phyloP scores from a whole-genome alignment of 2,329 filamentous ascomycete genomes.

The Fusarium pseudoanthophilum region DNA sequence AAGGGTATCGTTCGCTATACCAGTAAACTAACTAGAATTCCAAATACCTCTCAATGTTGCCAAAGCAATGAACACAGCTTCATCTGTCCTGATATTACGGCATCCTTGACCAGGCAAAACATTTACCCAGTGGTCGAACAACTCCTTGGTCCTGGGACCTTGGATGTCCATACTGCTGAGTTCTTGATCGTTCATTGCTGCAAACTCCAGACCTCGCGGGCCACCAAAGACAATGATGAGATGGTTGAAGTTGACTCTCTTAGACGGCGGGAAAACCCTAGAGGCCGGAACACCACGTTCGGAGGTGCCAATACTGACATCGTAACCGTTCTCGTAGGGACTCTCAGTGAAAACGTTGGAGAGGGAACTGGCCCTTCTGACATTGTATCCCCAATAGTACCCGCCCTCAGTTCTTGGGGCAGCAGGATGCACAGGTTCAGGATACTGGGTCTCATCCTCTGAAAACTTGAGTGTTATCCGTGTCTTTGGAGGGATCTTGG shows the following conservation, averaged over 20 bases:
- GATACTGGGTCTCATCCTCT: slow-evolving; percentile 54
- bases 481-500: slow-evolving; percentile 74
- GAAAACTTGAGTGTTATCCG: slow-evolving; percentile 78
- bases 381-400: slow-evolving; percentile 87
- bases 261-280: slow-evolving; percentile 57
- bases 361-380: slow-evolving; percentile 73
- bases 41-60: slow-evolving; percentile 72
- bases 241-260: slow-evolving; percentile 69
- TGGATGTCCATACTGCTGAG: slow-evolving; percentile 70
- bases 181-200: slow-evolving; percentile 69
- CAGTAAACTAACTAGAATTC: slow-evolving; percentile 49
- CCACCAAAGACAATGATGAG: slow-evolving; percentile 84
- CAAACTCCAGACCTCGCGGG: slow-evolving; percentile 81
- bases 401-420: slow-evolving; percentile 78
- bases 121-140: slow-evolving; percentile 89
- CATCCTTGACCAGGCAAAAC: slow-evolving; percentile 83
- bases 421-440: slow-evolving; percentile 73
- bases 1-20: slow-evolving; percentile 41
- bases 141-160: slow-evolving; percentile 70
- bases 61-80: slow-evolving; percentile 82
- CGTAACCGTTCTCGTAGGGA: slow-evolving; percentile 80
- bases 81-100: slow-evolving; percentile 84
- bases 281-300: slow-evolving; percentile 72
- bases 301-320: slow-evolving; percentile 84
- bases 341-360: slow-evolving; percentile 82